These are phyloP conservation scores for Tricholoma sp. DNA, from an alignment of 768 basidiomycete species.

Conservation along the genomic window DNA sequence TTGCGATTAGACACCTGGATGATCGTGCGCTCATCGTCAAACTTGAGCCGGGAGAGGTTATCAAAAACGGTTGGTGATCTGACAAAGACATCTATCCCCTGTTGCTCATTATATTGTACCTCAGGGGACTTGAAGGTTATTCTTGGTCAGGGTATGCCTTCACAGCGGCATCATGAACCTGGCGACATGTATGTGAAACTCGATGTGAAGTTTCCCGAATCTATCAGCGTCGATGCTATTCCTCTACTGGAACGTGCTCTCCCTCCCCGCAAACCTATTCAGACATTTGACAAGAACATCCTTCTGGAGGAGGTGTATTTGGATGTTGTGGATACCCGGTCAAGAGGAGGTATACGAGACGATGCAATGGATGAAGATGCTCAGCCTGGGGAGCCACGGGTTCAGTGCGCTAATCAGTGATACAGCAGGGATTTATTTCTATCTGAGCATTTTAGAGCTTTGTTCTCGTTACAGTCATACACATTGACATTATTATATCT, in stretches of 20 bases:
- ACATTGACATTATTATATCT: constrained; percentile 35
- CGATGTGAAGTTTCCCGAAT: constrained; percentile 84
- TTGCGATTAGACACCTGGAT: constrained; percentile 89
- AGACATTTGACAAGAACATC: constrained; percentile 62
- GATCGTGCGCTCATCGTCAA: constrained; percentile 83
- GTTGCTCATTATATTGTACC: constrained; percentile 4
- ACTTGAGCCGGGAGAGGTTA: constrained; percentile 83
- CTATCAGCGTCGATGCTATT: constrained; percentile 62
- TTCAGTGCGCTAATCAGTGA: constrained; percentile 94
- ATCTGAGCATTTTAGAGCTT: constrained; percentile 24
- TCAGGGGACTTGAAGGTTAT: constrained; percentile 88
- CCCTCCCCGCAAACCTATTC: constrained; percentile 66
- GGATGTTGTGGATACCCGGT: constrained; percentile 71
- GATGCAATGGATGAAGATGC: constrained; percentile 93
- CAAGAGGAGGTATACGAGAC: constrained; percentile 48
- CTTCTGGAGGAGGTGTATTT: constrained; percentile 82
- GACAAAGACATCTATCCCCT: constrained; percentile 2
- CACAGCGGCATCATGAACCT: constrained; percentile 93
- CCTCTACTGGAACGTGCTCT: constrained; percentile 79
- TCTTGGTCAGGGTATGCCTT: constrained; percentile 96
- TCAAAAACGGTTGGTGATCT: constrained; percentile 78
- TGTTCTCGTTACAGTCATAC: constrained; percentile 29
- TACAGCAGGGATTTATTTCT: constrained; percentile 9
- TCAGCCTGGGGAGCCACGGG: constrained; percentile 70
- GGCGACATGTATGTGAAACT: constrained; percentile 91